These are phyloP conservation scores for Coemansia sp. DNA, from an alignment of 192 early-diverging fungal genomes.

Conservation along the genomic window DNA sequence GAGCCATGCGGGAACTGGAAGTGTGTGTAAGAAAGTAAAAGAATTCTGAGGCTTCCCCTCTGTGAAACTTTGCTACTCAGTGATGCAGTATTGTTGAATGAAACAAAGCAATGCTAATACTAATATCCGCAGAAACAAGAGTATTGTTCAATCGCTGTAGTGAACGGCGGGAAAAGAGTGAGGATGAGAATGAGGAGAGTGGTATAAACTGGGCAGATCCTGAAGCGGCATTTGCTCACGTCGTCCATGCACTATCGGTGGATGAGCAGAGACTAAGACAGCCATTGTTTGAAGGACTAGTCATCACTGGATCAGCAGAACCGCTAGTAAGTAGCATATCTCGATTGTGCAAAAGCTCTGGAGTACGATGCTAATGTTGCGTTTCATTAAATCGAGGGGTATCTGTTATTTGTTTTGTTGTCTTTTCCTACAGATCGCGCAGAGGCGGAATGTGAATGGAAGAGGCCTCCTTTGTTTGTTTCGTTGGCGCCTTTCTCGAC, in stretches of 20 bases:
- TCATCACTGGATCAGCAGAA: constrained; percentile 45
- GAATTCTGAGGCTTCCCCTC: no score
- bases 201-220: constrained; percentile 35
- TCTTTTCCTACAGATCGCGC: no score
- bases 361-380: background rate
- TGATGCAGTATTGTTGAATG: no score
- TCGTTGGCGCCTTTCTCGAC: no score
- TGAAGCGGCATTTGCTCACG: constrained; percentile 26
- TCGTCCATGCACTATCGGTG: constrained; percentile 41
- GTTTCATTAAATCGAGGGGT: no score
- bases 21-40: no score
- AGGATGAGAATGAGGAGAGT: background rate
- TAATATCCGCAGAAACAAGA: background rate
- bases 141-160: background rate
- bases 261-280: constrained; percentile 23
- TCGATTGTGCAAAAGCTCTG: background rate
- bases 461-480: no score
- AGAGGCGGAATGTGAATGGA: no score
- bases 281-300: constrained; percentile 48
- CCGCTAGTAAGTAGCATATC: constrained; percentile 44
- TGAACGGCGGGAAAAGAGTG: background rate
- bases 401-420: background rate
- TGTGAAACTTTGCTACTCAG: no score
- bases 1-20: background rate
- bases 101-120: background rate